Base-by-base conservation (phyloP, 2,329 filamentous ascomycete species). In the Phialophora verrucosa region DNA sequence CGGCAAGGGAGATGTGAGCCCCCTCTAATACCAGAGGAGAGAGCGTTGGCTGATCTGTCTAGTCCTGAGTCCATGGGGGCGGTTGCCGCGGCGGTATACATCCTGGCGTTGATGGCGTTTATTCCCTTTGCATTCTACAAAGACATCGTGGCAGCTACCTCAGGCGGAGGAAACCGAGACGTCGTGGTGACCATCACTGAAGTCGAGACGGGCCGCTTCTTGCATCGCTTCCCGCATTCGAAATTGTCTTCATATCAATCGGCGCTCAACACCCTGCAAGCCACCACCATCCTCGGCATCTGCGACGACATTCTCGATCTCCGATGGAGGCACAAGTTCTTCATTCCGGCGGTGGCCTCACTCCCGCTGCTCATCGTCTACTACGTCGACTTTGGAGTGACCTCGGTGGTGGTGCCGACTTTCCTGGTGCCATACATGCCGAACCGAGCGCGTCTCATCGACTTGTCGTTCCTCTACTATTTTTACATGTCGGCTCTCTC, bases 71-170 rank as follows among this genome's bases (percentile, higher is more conserved):
- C 91, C 72, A 97, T 99, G 93, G 95, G 95, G 32, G 92, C 92
- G 65, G 87, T 99, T 29, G 96, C 92, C 76, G 95, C 94, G 8
- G 87, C 95, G 71, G 93, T 98, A 29, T 98, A 98, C 79, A 85
- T 99, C 51, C 84, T 99, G 71, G 86, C 89, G 58, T 85, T 98
- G 71, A 96, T 98, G 72, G 82, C 92, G 69, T 99, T 99, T 78
- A 93, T 98, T 65, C 95, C 95, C 0, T 97, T 97, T 79, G 91
- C 93, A 1, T 98, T 99, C 78, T 98, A 97, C 83, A 96, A 97
- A 80, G 94, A 98, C 77, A 96, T 99, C 71, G 93, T 97, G 29
- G 91, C 92, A 17, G 93, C 93, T 47, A 98, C 95, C 23, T 96
- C 92, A 71, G 95, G 93, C 69, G 93, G 93, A 70, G 93, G 93